Conservation (phyloP, 2,329 filamentous ascomycete species). For the Alternaria sp. region DNA sequence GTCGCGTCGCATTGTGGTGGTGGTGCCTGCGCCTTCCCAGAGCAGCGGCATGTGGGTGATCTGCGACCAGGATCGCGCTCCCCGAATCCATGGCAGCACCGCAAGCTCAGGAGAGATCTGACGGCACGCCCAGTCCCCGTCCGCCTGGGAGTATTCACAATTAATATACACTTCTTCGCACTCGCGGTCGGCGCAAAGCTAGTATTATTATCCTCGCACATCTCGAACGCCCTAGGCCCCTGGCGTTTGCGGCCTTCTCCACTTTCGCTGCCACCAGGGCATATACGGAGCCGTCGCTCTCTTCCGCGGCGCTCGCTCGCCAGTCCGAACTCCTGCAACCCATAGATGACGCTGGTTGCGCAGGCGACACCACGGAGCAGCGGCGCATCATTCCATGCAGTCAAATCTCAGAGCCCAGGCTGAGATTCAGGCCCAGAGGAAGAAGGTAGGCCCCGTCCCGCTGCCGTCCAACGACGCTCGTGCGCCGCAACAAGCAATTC, state of each 20-base stretch:
- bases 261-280: slow-evolving; percentile 13
- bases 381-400: slow-evolving; percentile 51
- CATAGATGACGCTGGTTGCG: slow-evolving; percentile 46
- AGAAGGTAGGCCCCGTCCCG: slow-evolving; percentile 56
- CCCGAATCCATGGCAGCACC: slow-evolving; percentile 16
- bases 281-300: slow-evolving; percentile 10
- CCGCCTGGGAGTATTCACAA: slow-evolving; percentile 12
- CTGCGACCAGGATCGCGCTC: slow-evolving; percentile 24
- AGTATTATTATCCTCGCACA: slow-evolving; percentile 8
- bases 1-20: neutral
- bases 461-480: neutral
- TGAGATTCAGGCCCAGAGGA: slow-evolving; percentile 65
- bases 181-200: slow-evolving; percentile 1
- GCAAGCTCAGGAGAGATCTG: slow-evolving; percentile 21
- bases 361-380: slow-evolving; percentile 35
- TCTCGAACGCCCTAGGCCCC: slow-evolving; percentile 21
- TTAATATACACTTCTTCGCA: slow-evolving; percentile 2
- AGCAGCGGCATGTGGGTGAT: slow-evolving; percentile 25
- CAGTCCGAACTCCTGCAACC: slow-evolving; percentile 15
- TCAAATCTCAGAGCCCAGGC: slow-evolving; percentile 58
- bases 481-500: slow-evolving; percentile 11
- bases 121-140: slow-evolving; percentile 2
- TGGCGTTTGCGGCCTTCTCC: slow-evolving; percentile 31
- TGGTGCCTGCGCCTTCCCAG: slow-evolving; percentile 1
- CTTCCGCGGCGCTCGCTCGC: slow-evolving; percentile 32